Evolutionary conservation across 805 yeast genomes (phyloP), one percentile per base, ranked within the genome.

Genomic region (Nakazawaea ishiwadae): DNA sequence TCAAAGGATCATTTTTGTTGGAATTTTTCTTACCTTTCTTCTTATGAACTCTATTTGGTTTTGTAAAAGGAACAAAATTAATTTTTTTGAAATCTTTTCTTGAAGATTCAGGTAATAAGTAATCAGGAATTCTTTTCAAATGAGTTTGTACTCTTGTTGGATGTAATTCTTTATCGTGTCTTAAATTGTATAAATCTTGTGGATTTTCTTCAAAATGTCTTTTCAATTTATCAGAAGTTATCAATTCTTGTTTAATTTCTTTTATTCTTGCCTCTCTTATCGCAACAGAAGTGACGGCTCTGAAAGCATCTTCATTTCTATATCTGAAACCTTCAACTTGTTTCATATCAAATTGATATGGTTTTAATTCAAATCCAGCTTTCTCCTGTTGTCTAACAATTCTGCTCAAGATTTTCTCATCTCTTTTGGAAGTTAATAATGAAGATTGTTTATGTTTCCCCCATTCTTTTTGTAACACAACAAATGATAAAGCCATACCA

Each of bases 171-270:
- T 82, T 85, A 59, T 93, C 99, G 56, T 93, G 99, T 58, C 96
- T 83, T 58, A 93, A 75, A 40, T 84, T 79, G 16, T 79, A 79
- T 53, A 93, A 73, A 63, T 93, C 99, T 56, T 87, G 95, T 6
- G 99, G 99, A 58, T 93, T 93, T 57, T 93, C 98, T 61, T 91
- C 96, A 59, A 93, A 93, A 64, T 88, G 96, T 56, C 96, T 76
- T 63, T 89, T 88, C 58, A 93, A 74, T 58, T 87, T 89, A 44
- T 88, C 96, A 51, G 95, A 85, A 33, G 91, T 78, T 48, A 93
- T 68, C 59, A 93, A 70, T 62, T 93, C 98, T 50, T 81, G 76
- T 60, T 85, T 85, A 60, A 91, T 73, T 58, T 93, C 99, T 59
- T 79, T 84, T 44, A 89, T 75, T 55, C 98, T 77, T 1, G 98